Evolutionary conservation across 2,329 filamentous ascomycete genomes (phyloP), one percentile per base, ranked within the genome.

Genomic region (Talaromyces sp.): DNA sequence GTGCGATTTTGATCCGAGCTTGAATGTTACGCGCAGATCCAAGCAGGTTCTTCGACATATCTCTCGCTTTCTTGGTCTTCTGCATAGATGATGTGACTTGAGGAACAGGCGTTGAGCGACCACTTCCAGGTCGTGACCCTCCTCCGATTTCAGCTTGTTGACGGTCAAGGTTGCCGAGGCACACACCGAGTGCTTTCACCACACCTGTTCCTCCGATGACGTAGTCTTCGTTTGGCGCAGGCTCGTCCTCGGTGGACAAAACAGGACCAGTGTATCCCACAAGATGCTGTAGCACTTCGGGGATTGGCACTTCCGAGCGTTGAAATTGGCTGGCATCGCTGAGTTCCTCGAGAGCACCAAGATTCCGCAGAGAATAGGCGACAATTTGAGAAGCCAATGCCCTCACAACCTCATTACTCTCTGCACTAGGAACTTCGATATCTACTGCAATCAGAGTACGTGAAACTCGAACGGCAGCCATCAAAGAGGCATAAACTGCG

Each of bases 141-240:
- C 72, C 69, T 6, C 74, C 76, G 59, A 71, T 62, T 60, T 73
- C 71, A 41, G 67, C 50, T 37, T 68, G 85, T 80, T 35, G 86
- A 61, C 88, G 84, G 62, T 86, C 85, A 66, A 91, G 87, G 74
- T 96, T 96, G 70, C 92, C 89, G 59, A 99, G 82, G 72, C 93
- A 97, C 72, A 96, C 96, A 62, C 92, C 89, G 54, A 99, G 82
- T 4, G 95, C 95, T 79, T 97, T 97, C 58, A 96, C 94, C 1
- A 99, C 92, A 31, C 94, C 95, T 0, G 93, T 97, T 16, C 94
- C 94, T 22, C 94, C 93, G 72, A 98, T 95, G 52, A 98, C 93
- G 77, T 98, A 98, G 76, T 97, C 92, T 65, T 96, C 90, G 69
- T 97, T 92, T 0, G 93, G 91, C 7, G 92, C 90, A 11, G 88